Conservation (phyloP, 345 rosid species). For the Odontarrhena argentea region DNA sequence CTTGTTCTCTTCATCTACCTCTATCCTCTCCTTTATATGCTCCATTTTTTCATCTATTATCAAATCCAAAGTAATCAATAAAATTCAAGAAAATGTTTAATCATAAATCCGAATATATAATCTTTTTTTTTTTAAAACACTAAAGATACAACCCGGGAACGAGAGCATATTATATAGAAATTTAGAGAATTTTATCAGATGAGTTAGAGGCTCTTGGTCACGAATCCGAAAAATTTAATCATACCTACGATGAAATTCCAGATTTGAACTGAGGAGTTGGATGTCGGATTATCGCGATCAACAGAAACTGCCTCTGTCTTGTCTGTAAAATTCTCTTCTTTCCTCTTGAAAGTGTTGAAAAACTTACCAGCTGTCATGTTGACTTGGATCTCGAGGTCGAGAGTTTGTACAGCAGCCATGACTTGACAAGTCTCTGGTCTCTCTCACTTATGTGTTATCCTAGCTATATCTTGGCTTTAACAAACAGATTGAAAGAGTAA, state of each 20-base stretch:
- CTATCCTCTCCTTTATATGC: constrained; percentile 31
- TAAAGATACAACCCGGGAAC: too few relatives aligned
- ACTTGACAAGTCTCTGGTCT: neutral
- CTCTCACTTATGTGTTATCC: neutral
- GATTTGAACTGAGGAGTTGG: constrained; percentile 33
- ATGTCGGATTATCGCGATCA: constrained; percentile 22
- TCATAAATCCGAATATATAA: constrained; percentile 27
- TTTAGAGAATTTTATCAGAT: too few relatives aligned
- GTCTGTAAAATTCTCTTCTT: constrained; percentile 34
- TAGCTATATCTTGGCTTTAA: neutral
- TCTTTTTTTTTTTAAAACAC: too few relatives aligned
- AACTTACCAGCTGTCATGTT: constrained; percentile 33
- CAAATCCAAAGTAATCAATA: neutral
- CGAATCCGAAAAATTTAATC: neutral
- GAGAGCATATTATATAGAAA: too few relatives aligned
- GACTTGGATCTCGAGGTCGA: constrained; percentile 35
- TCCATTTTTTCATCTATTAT: constrained; percentile 36
- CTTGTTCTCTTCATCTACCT: constrained; percentile 31
- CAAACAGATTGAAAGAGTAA: neutral
- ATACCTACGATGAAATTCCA: constrained; percentile 32
- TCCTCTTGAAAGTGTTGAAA: constrained; percentile 32
- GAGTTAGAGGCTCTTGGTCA: too few relatives aligned
- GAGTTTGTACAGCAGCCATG: constrained; percentile 21
- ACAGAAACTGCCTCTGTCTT: constrained; percentile 31
- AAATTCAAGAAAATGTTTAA: neutral